Evolutionary conservation across 129 eudicot species (phyloP).

Genomic region (Lactuca sativa): DNA sequence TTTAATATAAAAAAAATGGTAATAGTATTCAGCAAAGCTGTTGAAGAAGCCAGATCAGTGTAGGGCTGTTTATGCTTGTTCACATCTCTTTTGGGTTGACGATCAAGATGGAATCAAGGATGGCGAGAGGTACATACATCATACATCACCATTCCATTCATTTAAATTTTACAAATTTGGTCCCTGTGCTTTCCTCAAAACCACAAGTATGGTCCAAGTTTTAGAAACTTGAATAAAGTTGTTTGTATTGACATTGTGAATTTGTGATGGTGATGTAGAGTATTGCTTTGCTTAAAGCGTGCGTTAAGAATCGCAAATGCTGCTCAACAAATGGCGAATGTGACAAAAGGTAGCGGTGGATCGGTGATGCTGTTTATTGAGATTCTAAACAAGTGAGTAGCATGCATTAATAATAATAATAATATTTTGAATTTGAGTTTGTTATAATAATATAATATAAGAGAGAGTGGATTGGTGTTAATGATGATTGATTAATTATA

Average conservation of each 20-base stretch:
- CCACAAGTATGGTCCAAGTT: too few species aligned
- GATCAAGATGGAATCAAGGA: slow-evolving; percentile 83
- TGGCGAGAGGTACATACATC: slow-evolving; percentile 75
- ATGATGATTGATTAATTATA: neutral
- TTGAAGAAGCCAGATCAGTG: slow-evolving; percentile 98
- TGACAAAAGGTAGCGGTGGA: slow-evolving; percentile 92
- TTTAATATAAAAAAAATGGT: neutral
- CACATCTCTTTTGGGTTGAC: slow-evolving; percentile 96
- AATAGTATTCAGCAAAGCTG: slow-evolving; percentile 94
- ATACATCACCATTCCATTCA: too few species aligned
- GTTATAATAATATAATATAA: too few species aligned
- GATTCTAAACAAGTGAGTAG: slow-evolving; percentile 83
- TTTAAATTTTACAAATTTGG: too few species aligned
- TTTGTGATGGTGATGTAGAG: slow-evolving; percentile 46
- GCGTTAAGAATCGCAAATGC: slow-evolving; percentile 94
- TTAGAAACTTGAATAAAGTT: slow-evolving; percentile 1
- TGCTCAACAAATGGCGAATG: slow-evolving; percentile 97
- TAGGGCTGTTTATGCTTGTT: slow-evolving; percentile 96
- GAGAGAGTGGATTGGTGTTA: neutral
- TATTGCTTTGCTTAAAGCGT: slow-evolving; percentile 93
- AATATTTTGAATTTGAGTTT: too few species aligned
- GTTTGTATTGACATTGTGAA: slow-evolving; percentile 18
- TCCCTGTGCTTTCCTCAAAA: too few species aligned
- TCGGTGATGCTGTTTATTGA: slow-evolving; percentile 86
- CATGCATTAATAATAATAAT: neutral